These are phyloP conservation scores for Cutaneotrichosporon sp. DNA, from an alignment of 1,284 basidiomycete species.

Conservation along the genomic window DNA sequence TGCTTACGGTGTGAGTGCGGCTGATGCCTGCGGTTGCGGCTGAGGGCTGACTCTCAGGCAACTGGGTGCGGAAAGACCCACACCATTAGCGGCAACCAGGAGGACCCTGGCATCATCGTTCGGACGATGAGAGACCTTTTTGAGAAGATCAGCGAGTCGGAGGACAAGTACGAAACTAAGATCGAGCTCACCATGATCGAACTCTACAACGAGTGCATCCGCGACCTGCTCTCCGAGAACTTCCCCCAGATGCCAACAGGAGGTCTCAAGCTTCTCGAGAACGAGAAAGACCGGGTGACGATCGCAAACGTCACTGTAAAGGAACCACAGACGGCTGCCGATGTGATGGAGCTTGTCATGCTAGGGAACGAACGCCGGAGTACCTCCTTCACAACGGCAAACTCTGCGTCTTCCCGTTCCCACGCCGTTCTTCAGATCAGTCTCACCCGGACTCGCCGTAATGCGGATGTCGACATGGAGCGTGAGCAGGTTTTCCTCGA, in stretches of 20 bases:
- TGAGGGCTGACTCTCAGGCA: conserved; percentile 59
- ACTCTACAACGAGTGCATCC: conserved; percentile 96
- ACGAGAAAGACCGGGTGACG: conserved; percentile 71
- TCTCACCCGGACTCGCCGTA: conserved; percentile 67
- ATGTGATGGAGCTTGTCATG: conserved; percentile 87
- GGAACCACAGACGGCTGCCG: conserved; percentile 71
- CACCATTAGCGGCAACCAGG: conserved; percentile 85
- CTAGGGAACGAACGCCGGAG: conserved; percentile 80
- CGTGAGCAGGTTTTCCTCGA: conserved; percentile 44
- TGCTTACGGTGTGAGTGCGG: conserved; percentile 79
- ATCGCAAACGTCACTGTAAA: conserved; percentile 78
- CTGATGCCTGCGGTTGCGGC: background rate
- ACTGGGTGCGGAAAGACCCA: conserved; percentile 98
- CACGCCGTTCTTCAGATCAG: conserved; percentile 94
- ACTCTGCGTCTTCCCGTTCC: conserved; percentile 89
- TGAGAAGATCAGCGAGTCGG: conserved; percentile 74
- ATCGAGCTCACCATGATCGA: conserved; percentile 91
- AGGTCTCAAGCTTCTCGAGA: conserved; percentile 86
- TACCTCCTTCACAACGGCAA: conserved; percentile 87
- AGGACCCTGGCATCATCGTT: conserved; percentile 87
- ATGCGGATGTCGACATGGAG: conserved; percentile 42
- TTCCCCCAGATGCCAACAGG: conserved; percentile 60
- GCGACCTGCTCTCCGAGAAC: conserved; percentile 79
- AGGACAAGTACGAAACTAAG: conserved; percentile 73
- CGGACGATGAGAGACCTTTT: conserved; percentile 95